These are phyloP conservation scores for Wickerhamomyces sydowiorum DNA, from an alignment of 805 yeast species.

Conservation along the genomic window DNA sequence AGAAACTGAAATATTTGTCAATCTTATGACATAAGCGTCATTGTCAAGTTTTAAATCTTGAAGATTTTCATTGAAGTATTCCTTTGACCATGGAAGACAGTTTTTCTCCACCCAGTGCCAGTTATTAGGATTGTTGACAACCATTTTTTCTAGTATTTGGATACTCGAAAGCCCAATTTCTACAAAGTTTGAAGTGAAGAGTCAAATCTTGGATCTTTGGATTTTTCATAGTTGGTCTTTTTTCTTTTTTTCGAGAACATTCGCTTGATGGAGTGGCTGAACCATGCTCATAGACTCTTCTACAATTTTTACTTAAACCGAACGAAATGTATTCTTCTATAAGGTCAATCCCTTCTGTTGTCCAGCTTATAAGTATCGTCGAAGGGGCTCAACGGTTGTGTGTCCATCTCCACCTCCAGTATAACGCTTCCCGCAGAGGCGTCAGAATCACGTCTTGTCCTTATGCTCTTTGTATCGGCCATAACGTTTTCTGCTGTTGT, in stretches of 20 bases:
- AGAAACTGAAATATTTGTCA: slow-evolving; percentile 37
- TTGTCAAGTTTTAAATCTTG: slow-evolving; percentile 16
- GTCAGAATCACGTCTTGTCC: slow-evolving; percentile 3
- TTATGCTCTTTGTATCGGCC: slow-evolving; percentile 1
- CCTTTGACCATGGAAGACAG: slow-evolving; percentile 58
- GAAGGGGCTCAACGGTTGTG: slow-evolving; percentile 7
- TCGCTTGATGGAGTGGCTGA: not conserved
- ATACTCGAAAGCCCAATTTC: too few species aligned
- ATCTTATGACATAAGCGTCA: slow-evolving; percentile 20
- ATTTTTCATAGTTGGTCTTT: not conserved
- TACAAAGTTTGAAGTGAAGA: not conserved
- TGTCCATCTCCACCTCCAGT: slow-evolving; percentile 21
- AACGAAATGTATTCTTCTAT: not conserved
- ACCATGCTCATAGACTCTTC: not conserved
- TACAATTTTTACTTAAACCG: not conserved
- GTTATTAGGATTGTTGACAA: slow-evolving; percentile 66
- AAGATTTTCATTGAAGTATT: slow-evolving; percentile 39
- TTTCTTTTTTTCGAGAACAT: not conserved
- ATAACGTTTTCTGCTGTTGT: slow-evolving; percentile 3
- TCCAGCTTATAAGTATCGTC: slow-evolving; percentile 5
- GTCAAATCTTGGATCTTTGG: not conserved
- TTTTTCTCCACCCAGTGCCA: slow-evolving; percentile 76
- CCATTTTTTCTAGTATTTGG: too few species aligned
- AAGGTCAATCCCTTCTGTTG: not conserved
- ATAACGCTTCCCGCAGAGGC: slow-evolving; percentile 17